Base-by-base conservation (phyloP, 2,329 filamentous ascomycete species). In the Didymosphaeria variabile region DNA sequence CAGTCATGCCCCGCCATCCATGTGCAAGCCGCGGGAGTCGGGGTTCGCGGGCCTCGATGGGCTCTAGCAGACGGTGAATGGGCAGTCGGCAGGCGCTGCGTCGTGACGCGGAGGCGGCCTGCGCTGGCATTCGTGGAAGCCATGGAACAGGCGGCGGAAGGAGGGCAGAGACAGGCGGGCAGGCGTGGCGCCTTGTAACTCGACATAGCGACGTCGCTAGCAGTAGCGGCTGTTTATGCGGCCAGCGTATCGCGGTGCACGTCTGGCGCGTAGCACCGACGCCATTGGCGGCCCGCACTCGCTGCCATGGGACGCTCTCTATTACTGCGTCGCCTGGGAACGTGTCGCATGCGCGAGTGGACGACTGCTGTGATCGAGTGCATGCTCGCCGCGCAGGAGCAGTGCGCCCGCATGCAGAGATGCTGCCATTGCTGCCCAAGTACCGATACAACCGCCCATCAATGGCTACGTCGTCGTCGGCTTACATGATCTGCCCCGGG, bases 141-240 rank as follows among this genome's bases (percentile, higher is more conserved):
- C 53, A 38, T 61, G 67, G 62, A 54, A 50, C 56, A 66, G 60
- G 61, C 72, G 67, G 68, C 63, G 60, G 57, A 53, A 64, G 62
- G 58, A 63, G 62, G 59, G 60, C 59, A 59, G 66, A 59, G 42
- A 26, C 56, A 55, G 66, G 63, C 60, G 63, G 67, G 69, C 19
- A 60, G 62, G 66, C 73, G 73, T 75, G 72, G 71, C 73, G 68
- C 67, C 65, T 64, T 70, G 69, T 74, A 61, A 76, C 69, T 63
- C 61, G 61, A 60, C 60, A 61, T 62, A 55, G 19, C 26, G 58
- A 55, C 47, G 42, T 59, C 23, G 58, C 62, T 66, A 66, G 13
- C 57, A 44, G 61, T 57, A 60, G 61, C 64, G 67, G 68, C 71
- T 72, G 69, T 61, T 45, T 69, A 74, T 72, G 73, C 73, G 69